Base-by-base conservation (phyloP, 2,329 filamentous ascomycete species). In the Pseudogymnoascus sp. region DNA sequence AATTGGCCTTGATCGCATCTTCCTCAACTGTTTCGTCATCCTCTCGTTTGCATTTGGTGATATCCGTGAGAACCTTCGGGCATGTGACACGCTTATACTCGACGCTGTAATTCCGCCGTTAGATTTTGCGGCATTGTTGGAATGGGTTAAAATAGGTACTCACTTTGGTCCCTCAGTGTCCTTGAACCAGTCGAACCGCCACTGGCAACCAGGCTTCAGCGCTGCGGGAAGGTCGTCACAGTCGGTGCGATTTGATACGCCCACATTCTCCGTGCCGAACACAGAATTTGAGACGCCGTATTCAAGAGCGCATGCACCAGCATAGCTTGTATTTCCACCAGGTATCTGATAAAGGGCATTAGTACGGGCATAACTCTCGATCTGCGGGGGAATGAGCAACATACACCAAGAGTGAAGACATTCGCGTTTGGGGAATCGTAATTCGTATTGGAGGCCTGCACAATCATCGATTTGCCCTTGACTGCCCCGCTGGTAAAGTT, bases 361-460 rank as follows among this genome's bases (percentile, higher is more conserved):
- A 57, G 28, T 57, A 57, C 6, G 5, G 50, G 11, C 50, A 10
- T 57, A 33, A 21, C 50, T 57, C n/a, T 21, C 28, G 15, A 2
- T 19, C 3, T 19, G 6, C n/a, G 28, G n/a, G 10, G 35, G 5
- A 38, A 26, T 38, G 38, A 19, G 63, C 38, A 28, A 72, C 74
- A 23, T 68, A 77, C 75, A 33, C 77, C 77, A 63, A 85, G 70
- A 72, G 84, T 81, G 70, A 84, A 85, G 66, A 61, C 33, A 26
- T 84, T 82, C 66, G 83, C 83, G 61, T 76, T 71, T 3, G 78
- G 78, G 63, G 85, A 71, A 67, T 85, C 82, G 10, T 76, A 78
- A 3, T 82, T 83, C 15, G 82, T 86, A 69, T 86, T 86, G 15
- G 80, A 83, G 9, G 82, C 82, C 74, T 86, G 83, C 33, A 86